Evolutionary conservation across 2,329 filamentous ascomycete genomes (phyloP).

Genomic region (Curvularia hawaiiensis): DNA sequence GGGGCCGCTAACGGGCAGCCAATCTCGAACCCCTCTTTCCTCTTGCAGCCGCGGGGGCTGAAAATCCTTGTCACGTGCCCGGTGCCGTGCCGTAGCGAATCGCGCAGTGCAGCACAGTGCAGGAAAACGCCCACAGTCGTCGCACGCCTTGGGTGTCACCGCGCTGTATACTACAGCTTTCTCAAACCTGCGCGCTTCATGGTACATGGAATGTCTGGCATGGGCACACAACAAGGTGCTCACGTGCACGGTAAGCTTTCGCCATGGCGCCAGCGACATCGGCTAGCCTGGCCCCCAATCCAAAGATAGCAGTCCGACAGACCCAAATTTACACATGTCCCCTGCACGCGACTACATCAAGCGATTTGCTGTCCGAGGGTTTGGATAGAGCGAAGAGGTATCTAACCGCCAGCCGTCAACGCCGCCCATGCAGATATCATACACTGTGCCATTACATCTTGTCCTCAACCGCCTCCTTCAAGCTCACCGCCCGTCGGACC

Average conservation of each 20-base stretch:
- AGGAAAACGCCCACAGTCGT: neutral
- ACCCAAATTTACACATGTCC: neutral
- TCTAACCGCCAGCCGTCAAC: slow-evolving; percentile 10
- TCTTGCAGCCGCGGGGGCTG: slow-evolving; percentile 7
- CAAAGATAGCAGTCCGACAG: neutral
- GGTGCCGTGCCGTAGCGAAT: neutral
- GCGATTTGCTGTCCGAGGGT: neutral
- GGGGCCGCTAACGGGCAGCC: neutral
- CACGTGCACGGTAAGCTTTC: slow-evolving; percentile 5
- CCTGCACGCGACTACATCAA: neutral
- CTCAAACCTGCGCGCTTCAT: slow-evolving; percentile 9
- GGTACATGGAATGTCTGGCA: neutral
- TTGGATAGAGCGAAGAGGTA: slow-evolving; percentile 15
- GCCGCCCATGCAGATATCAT: slow-evolving; percentile 12
- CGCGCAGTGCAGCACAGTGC: neutral
- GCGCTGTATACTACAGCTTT: slow-evolving; percentile 1
- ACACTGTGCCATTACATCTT: slow-evolving; percentile 25
- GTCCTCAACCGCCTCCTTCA: slow-evolving; percentile 37
- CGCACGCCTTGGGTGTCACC: slow-evolving; percentile 2
- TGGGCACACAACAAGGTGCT: slow-evolving; percentile 20
- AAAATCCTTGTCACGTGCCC: slow-evolving; percentile 1
- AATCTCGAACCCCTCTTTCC: slow-evolving; percentile 1
- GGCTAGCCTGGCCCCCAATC: slow-evolving; percentile 10
- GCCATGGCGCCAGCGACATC: slow-evolving; percentile 17
- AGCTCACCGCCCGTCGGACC: slow-evolving; percentile 71